Evolutionary conservation across 164 flowering plant genomes (phyloP), one percentile per base, ranked within the genome.

Genomic region (Brasenia schreberi): DNA sequence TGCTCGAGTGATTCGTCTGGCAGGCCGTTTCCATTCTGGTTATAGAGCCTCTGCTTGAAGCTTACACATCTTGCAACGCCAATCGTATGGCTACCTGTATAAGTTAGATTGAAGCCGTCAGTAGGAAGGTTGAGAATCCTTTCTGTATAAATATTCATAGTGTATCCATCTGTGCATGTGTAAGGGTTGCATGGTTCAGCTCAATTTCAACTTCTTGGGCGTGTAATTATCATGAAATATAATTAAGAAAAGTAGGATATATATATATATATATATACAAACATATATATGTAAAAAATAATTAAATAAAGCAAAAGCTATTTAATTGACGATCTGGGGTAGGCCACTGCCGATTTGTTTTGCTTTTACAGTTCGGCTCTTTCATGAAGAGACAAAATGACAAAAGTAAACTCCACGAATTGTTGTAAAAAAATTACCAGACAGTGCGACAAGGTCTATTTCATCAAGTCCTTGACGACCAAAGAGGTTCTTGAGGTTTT

Each of bases 381-480:
- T 33, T 33, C 39, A 33, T 49, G 16, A 49, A 43, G 33, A 19
- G 3, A 7, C 23, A 56, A 59, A 64, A n/a, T 60, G 12, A 4
- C 14, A 68, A 63, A 18, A 33, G 39, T 33, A 33, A 33, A 33
- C 39, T 33, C 39, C 39, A 33, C 39, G 39, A 53, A 23, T 6
- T 9, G 61, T 12, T 5, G 44, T 7, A 2, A 11, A 7, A 39
- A 33, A 56, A 2, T 70, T 39, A 85, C 97, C 96, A 63, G 97
- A 94, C 69, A 91, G 91, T 44, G 98, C 84, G 45, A 94, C 97
- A 39, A 94, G 93, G 77, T 94, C 97, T 27, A 77, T 78, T 68
- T 81, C 80, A 62, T 86, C 72, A 11, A 94, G 95, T 63, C 97
- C 96, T 81, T 89, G 92, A 43, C 82, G 84, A 5, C 78, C 75